Conservation (phyloP, 768 basidiomycete species). For the Lentinula sp. region DNA sequence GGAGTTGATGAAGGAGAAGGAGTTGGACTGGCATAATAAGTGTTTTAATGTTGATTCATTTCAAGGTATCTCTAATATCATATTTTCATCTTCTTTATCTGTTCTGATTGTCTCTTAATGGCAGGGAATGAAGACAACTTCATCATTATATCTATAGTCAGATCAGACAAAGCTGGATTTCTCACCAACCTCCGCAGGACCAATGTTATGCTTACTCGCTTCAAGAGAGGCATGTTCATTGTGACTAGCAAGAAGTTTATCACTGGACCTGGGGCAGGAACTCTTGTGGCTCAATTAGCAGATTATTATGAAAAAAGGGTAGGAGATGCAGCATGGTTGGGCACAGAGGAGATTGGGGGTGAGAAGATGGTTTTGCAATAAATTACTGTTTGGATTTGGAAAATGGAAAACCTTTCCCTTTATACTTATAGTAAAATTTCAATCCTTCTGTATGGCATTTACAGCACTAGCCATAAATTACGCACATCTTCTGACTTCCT, state of each 20-base stretch:
- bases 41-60: constrained; percentile 86
- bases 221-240: constrained; percentile 75
- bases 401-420: not conserved
- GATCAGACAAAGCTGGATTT: constrained; percentile 58
- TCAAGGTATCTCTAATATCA: constrained; percentile 46
- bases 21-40: constrained; percentile 58
- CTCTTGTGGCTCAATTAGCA: constrained; percentile 37
- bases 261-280: constrained; percentile 38
- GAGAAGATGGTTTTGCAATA: constrained; percentile 21
- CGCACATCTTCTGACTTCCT: not conserved
- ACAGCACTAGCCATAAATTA: not conserved
- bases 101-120: constrained; percentile 7
- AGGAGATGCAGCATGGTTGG: constrained; percentile 33
- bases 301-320: constrained; percentile 30
- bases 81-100: constrained; percentile 6
- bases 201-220: constrained; percentile 86
- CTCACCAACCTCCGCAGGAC: constrained; percentile 58
- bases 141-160: constrained; percentile 69
- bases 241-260: constrained; percentile 60
- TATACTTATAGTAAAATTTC: not conserved
- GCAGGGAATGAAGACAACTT: constrained; percentile 80
- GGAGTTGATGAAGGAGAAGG: constrained; percentile 39
- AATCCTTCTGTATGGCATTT: not conserved
- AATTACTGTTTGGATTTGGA: not conserved
- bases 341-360: constrained; percentile 28